Conservation (phyloP, 495 filamentous ascomycete genomes). For the Neurospora sp. region DNA sequence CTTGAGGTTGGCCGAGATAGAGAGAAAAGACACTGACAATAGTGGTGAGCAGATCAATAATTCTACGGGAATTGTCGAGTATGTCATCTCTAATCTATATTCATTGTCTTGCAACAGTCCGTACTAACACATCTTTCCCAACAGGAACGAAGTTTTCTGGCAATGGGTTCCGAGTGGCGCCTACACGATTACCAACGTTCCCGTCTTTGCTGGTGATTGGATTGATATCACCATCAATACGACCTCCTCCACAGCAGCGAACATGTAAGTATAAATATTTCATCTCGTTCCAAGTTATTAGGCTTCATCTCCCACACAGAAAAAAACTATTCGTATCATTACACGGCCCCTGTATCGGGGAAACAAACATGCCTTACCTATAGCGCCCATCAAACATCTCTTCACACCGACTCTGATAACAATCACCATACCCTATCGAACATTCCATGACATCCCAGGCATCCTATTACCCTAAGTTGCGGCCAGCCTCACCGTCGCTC, state of each 20-base stretch:
- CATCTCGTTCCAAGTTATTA: neutral
- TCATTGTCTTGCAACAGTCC: no score
- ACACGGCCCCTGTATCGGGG: neutral
- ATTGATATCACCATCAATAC: slow-evolving; percentile 21
- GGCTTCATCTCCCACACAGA: neutral
- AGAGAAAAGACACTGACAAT: neutral
- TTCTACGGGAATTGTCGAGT: slow-evolving; percentile 11
- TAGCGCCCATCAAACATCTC: neutral
- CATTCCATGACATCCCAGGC: neutral
- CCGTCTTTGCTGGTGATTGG: slow-evolving; percentile 19
- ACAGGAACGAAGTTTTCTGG: slow-evolving; percentile 22
- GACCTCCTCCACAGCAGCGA: slow-evolving; percentile 13
- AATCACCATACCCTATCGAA: neutral
- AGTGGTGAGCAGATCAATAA: slow-evolving; percentile 10
- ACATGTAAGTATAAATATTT: slow-evolving; percentile 7
- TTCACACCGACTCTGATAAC: neutral
- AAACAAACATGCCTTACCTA: neutral
- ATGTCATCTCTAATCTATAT: neutral
- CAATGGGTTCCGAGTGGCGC: slow-evolving; percentile 18
- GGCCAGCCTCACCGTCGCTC: neutral
- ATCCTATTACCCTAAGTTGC: no score
- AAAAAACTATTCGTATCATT: neutral
- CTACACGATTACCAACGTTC: slow-evolving; percentile 14
- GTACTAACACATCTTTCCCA: neutral
- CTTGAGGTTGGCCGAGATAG: neutral